Percentiles rank a stretch among this genome's conserved stretches.
These are phyloP conservation scores for Lunularia cruciata DNA, from an alignment of 225 moss, liverwort and hornwort species.

Conservation along the genomic window DNA sequence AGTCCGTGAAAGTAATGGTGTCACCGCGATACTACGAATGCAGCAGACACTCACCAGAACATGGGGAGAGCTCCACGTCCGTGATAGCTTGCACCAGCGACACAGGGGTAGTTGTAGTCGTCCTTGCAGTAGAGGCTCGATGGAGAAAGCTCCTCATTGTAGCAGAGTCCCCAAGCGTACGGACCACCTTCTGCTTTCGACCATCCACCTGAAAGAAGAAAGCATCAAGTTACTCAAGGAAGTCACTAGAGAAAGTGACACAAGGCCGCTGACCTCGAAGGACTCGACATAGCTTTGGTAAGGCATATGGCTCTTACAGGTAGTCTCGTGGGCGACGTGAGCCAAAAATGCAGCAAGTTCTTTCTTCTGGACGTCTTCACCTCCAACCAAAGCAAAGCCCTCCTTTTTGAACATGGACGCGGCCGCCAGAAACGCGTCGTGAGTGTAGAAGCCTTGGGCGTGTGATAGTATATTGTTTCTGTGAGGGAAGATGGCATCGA, in stretches of 20 bases:
- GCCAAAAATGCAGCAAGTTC: constrained; percentile 85
- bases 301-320: constrained; percentile 46
- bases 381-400: constrained; percentile 72
- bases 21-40: no score
- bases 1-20: no score
- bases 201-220: constrained; percentile 68
- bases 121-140: constrained; percentile 60
- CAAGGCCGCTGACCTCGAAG: background rate
- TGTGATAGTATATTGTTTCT: constrained; percentile 52
- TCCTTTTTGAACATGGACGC: constrained; percentile 42
- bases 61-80: constrained; percentile 77
- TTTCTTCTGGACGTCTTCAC: constrained; percentile 58
- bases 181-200: constrained; percentile 62
- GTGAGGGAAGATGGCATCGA: constrained; percentile 79
- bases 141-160: constrained; percentile 72
- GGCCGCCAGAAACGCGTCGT: constrained; percentile 60
- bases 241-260: background rate
- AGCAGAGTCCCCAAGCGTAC: constrained; percentile 85
- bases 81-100: constrained; percentile 70
- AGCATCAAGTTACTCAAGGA: background rate
- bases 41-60: constrained; percentile 50
- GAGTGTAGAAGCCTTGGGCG: constrained; percentile 70
- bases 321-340: constrained; percentile 72
- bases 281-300: background rate
- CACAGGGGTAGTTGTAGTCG: constrained; percentile 60